Evolutionary conservation across 2,329 filamentous ascomycete species (phyloP).

Genomic region (Domatiomyces globalis): DNA sequence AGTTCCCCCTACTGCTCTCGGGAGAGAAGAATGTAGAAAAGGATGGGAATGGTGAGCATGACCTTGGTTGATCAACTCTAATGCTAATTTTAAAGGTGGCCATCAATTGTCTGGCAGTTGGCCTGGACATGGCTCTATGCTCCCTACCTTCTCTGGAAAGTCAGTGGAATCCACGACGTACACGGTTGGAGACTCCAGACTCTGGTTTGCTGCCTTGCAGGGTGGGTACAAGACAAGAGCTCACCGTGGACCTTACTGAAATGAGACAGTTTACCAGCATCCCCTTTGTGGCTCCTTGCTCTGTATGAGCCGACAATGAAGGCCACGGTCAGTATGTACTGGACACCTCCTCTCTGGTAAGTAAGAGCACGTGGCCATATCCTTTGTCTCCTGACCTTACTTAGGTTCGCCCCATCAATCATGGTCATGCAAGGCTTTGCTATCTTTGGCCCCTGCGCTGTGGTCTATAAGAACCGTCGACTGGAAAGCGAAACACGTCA

Average conservation of each 20-base stretch:
- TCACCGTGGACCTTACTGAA: slow-evolving; percentile 1
- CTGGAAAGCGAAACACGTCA: slow-evolving; percentile 25
- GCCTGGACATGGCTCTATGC: slow-evolving; percentile 50
- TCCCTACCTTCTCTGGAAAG: slow-evolving; percentile 47
- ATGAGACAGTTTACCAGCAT: slow-evolving; percentile 42
- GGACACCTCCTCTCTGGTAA: slow-evolving; percentile 49
- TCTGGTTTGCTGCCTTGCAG: slow-evolving; percentile 35
- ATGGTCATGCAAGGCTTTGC: slow-evolving; percentile 50
- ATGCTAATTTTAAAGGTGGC: slow-evolving; percentile 32
- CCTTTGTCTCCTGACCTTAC: slow-evolving; percentile 2
- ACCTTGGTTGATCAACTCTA: neutral
- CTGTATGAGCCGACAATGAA: slow-evolving; percentile 37
- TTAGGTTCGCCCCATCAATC: slow-evolving; percentile 43
- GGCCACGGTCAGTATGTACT: slow-evolving; percentile 39
- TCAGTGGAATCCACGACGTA: slow-evolving; percentile 47
- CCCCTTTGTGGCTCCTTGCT: slow-evolving; percentile 50
- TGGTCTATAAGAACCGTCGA: slow-evolving; percentile 32
- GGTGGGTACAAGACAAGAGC: slow-evolving; percentile 22
- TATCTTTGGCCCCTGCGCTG: slow-evolving; percentile 48
- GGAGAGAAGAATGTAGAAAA: slow-evolving; percentile 29
- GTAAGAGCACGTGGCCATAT: slow-evolving; percentile 1
- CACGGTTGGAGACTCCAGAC: slow-evolving; percentile 55
- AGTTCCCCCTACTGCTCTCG: slow-evolving; percentile 29
- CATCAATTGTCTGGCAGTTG: slow-evolving; percentile 50
- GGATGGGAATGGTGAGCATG: slow-evolving; percentile 51